phyloP scores from a whole-genome alignment of 306 rosid species.

The Quercus mongolica region DNA sequence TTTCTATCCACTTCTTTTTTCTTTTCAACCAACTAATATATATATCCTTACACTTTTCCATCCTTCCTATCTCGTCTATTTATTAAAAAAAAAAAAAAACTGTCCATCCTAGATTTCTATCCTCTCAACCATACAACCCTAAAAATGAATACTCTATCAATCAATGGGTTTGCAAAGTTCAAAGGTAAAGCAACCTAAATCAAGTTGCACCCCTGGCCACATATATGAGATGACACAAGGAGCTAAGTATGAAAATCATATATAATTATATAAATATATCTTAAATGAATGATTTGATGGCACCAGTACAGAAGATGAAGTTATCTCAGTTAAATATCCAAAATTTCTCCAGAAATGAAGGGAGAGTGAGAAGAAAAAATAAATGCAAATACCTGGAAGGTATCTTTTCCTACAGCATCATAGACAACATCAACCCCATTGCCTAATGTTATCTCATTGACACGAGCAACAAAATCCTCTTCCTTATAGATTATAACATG shows the following conservation, averaged over 20 bases:
- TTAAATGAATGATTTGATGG: neutral
- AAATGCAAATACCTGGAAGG: slow-evolving; percentile 63
- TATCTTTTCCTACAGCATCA: slow-evolving; percentile 91
- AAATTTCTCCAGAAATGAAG: neutral
- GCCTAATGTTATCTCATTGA: slow-evolving; percentile 72
- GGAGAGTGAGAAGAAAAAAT: neutral
- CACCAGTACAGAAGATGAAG: neutral
- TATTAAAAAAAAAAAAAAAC: no score
- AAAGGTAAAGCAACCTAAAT: neutral
- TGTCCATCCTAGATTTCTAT: no score
- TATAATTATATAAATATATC: neutral
- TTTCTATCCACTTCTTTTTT: no score
- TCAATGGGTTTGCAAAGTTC: no score
- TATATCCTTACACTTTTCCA: no score
- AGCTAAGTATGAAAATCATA: neutral
- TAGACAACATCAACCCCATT: slow-evolving; percentile 90
- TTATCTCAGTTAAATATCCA: neutral
- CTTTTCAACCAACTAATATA: no score
- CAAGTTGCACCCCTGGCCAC: neutral
- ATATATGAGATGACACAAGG: neutral
- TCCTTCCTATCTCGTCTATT: no score
- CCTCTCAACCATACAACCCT: no score
- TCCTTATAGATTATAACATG: slow-evolving; percentile 67
- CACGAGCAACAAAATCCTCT: slow-evolving; percentile 80
- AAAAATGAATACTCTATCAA: no score